Evolutionary conservation across 306 rosid genomes (phyloP), one percentile per base, ranked within the genome.

Genomic region (Rubus idaeus): DNA sequence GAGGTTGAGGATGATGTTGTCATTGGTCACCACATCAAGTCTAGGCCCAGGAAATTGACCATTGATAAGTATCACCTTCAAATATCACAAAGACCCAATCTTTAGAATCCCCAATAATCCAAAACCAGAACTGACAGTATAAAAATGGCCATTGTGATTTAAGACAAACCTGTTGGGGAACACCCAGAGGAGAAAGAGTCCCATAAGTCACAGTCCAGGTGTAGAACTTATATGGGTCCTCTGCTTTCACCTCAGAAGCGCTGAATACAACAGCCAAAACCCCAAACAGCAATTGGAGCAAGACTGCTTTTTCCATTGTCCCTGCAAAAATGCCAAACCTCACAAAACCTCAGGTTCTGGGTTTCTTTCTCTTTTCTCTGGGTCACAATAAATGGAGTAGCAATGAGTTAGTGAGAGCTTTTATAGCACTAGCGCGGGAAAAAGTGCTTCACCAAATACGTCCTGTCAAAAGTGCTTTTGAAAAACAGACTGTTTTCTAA

Each of bases 11-110:
- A 92, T 75, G 8, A 95, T 90, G 70, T 92, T 95, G 82, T 95
- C 86, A 77, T 95, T 95, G 70, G 97, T 95, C 41, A 95, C 91
- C 60, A 92, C 88, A 30, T 95, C 97, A 70, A 95, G 92, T 79
- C 76, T 87, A 62, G 99, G 99, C n/a, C 99, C 99, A 67, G 99
- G 99, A 85, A 95, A 92, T 75, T 92, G 90, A 44, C 93, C 96
- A 77, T 95, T 92, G 76, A 95, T 90, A 11, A 95, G 93, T 71
- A 95, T 95, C 52, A 92, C 99, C 99, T 95, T 68, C 23, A 87
- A 81, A 70, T 64, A 70, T 71, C 21, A 77, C n/a, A 77, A 86
- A 72, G 56, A 23, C 51, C 20, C 60, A 70, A 10, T 18, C 49
- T 62, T 78, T 2, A 72, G 62, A 55, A 55, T 18, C 56, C 52